phyloP scores from a whole-genome alignment of 352 stramenopile genomes.

The Plasmopara muralis region DNA sequence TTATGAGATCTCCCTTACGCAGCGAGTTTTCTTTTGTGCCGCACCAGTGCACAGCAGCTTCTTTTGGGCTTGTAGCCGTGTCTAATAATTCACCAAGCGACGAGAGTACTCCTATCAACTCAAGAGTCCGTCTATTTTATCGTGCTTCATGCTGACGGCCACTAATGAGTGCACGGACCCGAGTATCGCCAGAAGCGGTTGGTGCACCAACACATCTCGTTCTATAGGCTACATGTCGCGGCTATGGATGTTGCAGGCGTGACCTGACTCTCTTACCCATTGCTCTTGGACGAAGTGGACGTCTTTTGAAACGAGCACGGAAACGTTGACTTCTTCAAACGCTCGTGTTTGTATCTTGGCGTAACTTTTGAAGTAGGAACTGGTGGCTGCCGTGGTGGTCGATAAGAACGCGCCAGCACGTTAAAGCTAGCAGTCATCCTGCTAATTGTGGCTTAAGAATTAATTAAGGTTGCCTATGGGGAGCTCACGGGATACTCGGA shows the following conservation, averaged over 20 bases:
- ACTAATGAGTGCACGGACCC: constrained; percentile 7
- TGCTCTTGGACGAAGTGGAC: constrained; percentile 52
- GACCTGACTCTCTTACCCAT: constrained; percentile 61
- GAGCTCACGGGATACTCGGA: constrained; percentile 54
- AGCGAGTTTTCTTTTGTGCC: constrained; percentile 80
- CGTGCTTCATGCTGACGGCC: too few species aligned
- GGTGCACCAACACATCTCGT: constrained; percentile 35
- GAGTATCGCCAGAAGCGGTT: constrained; percentile 25
- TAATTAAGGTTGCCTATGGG: constrained; percentile 55
- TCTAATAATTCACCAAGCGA: constrained; percentile 37
- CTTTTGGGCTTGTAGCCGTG: constrained; percentile 27
- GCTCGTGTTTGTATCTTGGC: constrained; percentile 56
- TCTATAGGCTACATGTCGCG: constrained; percentile 51
- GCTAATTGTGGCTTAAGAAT: constrained; percentile 63
- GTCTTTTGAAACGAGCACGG: constrained; percentile 65
- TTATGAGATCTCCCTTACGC: constrained; percentile 54
- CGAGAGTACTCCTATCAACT: constrained; percentile 69
- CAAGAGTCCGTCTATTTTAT: constrained; percentile 15
- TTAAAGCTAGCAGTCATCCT: constrained; percentile 70
- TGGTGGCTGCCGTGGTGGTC: constrained; percentile 54
- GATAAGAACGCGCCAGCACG: constrained; percentile 55
- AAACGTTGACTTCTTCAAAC: constrained; percentile 64
- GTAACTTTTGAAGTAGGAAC: constrained; percentile 47
- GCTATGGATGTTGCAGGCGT: constrained; percentile 41
- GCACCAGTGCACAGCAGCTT: constrained; percentile 64